A percentile compares a stretch with the other conserved stretches of the same genome.
Evolutionary conservation across 192 early-diverging fungal genomes (phyloP).

Genomic region (Backusella westeae): DNA sequence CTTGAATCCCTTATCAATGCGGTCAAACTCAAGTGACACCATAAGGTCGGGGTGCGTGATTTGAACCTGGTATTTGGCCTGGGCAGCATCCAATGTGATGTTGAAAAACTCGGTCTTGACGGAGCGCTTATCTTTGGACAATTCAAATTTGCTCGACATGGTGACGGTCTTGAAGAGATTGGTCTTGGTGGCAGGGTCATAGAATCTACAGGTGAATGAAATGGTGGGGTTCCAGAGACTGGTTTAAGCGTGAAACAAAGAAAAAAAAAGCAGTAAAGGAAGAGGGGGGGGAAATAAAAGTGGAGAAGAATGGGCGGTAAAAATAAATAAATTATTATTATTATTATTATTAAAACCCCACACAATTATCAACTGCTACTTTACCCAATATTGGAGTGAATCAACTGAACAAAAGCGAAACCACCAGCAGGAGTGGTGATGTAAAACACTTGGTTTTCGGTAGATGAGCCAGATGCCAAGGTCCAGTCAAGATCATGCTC

Average conservation of each 20-base stretch:
- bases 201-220: conserved; percentile 75
- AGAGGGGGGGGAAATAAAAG: neutral
- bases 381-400: conserved; percentile 83
- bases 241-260: neutral
- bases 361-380: conserved; percentile 1
- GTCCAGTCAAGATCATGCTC: conserved; percentile 70
- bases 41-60: conserved; percentile 63
- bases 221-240: conserved; percentile 57
- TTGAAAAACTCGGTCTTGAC: conserved; percentile 74
- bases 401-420: conserved; percentile 86
- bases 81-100: conserved; percentile 50
- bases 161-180: conserved; percentile 74
- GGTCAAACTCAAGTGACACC: conserved; percentile 66
- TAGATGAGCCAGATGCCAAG: conserved; percentile 66
- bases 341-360: neutral
- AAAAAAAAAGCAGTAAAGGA: neutral
- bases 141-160: conserved; percentile 66
- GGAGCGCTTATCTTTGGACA: conserved; percentile 71
- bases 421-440: conserved; percentile 68
- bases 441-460: conserved; percentile 91
- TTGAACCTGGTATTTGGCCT: conserved; percentile 48
- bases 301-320: neutral
- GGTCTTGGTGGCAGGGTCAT: conserved; percentile 56
- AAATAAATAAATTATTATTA: neutral
- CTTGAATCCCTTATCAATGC: conserved; percentile 72